Percentiles rank a stretch among this genome's conserved stretches.
Evolutionary conservation across 176 grass and related monocot species (phyloP).

Genomic region (Alloteropsis semialata): DNA sequence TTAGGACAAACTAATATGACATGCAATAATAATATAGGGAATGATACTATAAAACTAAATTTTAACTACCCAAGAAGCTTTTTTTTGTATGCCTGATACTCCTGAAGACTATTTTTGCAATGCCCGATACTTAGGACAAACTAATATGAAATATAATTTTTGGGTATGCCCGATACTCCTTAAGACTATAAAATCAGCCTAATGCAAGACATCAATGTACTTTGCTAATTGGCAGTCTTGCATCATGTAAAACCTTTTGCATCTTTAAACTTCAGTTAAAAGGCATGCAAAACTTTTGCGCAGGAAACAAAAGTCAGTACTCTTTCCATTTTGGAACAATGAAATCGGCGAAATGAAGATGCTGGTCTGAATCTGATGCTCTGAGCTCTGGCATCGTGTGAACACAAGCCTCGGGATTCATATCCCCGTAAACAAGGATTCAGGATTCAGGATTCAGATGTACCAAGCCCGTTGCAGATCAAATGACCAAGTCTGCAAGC

Average conservation of each 20-base stretch:
- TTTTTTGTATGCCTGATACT: too few relatives aligned
- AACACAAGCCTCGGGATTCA: neutral
- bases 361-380: conserved; percentile 15
- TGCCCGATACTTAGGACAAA: too few relatives aligned
- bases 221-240: neutral
- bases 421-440: neutral
- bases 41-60: too few relatives aligned
- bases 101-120: too few relatives aligned
- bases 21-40: too few relatives aligned
- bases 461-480: neutral
- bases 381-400: neutral
- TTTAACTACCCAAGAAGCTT: too few relatives aligned
- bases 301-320: neutral
- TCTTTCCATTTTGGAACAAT: neutral
- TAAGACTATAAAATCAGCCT: neutral
- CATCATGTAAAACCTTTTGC: neutral
- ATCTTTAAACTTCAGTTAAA: neutral
- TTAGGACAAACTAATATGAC: too few relatives aligned
- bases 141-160: too few relatives aligned
- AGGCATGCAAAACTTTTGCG: neutral
- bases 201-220: neutral
- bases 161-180: too few relatives aligned
- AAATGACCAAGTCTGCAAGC: neutral
- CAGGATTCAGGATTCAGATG: neutral
- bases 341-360: neutral